phyloP scores from a whole-genome alignment of 805 yeast species.

The Schizosaccharomyces osmophilus region DNA sequence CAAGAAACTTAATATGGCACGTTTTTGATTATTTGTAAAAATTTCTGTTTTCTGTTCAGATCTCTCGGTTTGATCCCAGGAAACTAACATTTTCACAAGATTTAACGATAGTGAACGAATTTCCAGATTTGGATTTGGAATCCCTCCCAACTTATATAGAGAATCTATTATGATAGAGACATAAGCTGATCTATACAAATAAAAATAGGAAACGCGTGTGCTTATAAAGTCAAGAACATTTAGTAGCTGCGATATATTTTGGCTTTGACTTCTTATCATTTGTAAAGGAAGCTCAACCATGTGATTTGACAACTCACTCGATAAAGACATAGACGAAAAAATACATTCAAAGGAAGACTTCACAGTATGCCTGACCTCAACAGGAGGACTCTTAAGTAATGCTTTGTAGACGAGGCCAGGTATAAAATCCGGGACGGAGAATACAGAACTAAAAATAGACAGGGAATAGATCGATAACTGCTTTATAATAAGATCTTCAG shows the following conservation, averaged over 20 bases:
- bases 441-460: conserved; percentile 61
- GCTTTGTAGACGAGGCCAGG: conserved; percentile 86
- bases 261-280: conserved; percentile 72
- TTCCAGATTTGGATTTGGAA: neutral
- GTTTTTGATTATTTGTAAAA: neutral
- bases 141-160: neutral
- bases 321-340: conserved; percentile 29
- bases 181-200: conserved; percentile 66
- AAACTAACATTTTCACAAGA: neutral
- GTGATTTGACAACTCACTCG: conserved; percentile 14
- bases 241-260: conserved; percentile 55
- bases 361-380: conserved; percentile 61
- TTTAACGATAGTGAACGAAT: neutral
- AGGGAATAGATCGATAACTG: conserved; percentile 82
- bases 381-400: conserved; percentile 55
- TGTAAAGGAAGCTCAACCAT: conserved; percentile 94
- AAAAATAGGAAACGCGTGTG: conserved; percentile 64
- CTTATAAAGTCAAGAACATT: conserved; percentile 76
- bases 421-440: conserved; percentile 66
- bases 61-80: neutral
- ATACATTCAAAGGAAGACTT: conserved; percentile 66
- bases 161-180: conserved; percentile 31
- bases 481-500: conserved; percentile 71
- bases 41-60: conserved; percentile 8
- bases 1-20: conserved; percentile 21